phyloP scores from a whole-genome alignment of 2,329 filamentous ascomycete species.

The Aureobasidium leucospermi region DNA sequence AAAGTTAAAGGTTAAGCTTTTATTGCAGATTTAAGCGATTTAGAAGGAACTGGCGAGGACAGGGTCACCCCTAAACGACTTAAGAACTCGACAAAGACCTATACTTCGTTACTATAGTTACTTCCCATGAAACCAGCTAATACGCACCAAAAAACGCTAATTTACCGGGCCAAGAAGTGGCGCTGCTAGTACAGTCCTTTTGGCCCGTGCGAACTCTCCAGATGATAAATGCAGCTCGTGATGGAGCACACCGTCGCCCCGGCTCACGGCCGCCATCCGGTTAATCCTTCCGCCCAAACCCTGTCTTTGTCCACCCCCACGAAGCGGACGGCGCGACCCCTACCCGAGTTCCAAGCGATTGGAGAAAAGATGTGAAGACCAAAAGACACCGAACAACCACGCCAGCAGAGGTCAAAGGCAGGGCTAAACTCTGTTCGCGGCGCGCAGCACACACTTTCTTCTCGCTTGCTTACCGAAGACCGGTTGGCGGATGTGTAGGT shows the following conservation, averaged over 20 bases:
- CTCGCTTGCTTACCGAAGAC: conserved; percentile 9
- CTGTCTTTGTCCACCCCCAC: not conserved
- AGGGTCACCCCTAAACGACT: too few species aligned
- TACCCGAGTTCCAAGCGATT: not conserved
- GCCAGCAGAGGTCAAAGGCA: not conserved
- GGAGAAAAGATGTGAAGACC: not conserved
- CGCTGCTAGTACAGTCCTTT: too few species aligned
- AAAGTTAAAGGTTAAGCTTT: too few species aligned
- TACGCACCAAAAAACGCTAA: too few species aligned
- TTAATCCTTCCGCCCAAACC: not conserved
- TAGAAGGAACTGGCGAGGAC: too few species aligned
- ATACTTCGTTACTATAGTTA: too few species aligned
- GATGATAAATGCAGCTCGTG: too few species aligned
- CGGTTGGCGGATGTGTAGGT: not conserved
- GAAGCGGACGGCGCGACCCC: not conserved
- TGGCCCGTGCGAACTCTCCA: too few species aligned
- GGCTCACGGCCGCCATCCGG: not conserved
- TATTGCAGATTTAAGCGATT: too few species aligned
- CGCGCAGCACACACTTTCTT: not conserved
- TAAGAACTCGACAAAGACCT: too few species aligned
- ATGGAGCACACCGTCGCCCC: not conserved
- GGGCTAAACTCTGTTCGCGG: not conserved
- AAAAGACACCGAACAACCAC: not conserved
- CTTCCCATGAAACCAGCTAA: too few species aligned
- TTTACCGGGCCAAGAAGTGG: too few species aligned